phyloP scores from a whole-genome alignment of 2,329 filamentous ascomycete species.

The Cladosporium sphaerospermum region DNA sequence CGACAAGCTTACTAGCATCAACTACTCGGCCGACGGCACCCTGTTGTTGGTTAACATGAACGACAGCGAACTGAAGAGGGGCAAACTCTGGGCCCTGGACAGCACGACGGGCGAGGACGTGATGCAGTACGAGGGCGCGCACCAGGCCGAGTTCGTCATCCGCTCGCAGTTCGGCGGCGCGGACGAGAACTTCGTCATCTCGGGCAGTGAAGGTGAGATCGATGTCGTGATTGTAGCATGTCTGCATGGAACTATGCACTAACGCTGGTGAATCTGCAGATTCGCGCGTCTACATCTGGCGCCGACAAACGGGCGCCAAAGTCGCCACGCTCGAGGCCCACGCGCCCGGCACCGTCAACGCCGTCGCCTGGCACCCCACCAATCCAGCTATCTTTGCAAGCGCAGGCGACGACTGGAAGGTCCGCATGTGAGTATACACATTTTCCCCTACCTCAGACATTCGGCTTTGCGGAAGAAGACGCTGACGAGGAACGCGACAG shows the following conservation, averaged over 20 bases:
- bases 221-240: background rate
- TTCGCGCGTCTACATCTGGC: conserved; percentile 77
- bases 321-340: conserved; percentile 76
- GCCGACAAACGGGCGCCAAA: conserved; percentile 70
- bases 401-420: conserved; percentile 77
- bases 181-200: conserved; percentile 83
- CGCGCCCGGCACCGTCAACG: conserved; percentile 69
- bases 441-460: background rate
- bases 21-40: conserved; percentile 73
- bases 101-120: conserved; percentile 66
- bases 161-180: conserved; percentile 81
- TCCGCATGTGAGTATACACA: conserved; percentile 66
- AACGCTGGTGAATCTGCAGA: conserved; percentile 36
- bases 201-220: conserved; percentile 73
- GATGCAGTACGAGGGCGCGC: conserved; percentile 68
- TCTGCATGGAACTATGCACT: background rate
- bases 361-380: conserved; percentile 80
- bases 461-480: background rate
- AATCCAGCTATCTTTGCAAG: conserved; percentile 83
- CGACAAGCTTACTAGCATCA: conserved; percentile 68
- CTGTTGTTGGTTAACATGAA: conserved; percentile 77
- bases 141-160: conserved; percentile 71
- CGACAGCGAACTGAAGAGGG: conserved; percentile 39
- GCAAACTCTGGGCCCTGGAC: conserved; percentile 72
- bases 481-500: background rate